Percentiles rank a stretch among this genome's conserved stretches.
Conservation (phyloP, 768 basidiomycete genomes). For the Dentipellis sp. region DNA sequence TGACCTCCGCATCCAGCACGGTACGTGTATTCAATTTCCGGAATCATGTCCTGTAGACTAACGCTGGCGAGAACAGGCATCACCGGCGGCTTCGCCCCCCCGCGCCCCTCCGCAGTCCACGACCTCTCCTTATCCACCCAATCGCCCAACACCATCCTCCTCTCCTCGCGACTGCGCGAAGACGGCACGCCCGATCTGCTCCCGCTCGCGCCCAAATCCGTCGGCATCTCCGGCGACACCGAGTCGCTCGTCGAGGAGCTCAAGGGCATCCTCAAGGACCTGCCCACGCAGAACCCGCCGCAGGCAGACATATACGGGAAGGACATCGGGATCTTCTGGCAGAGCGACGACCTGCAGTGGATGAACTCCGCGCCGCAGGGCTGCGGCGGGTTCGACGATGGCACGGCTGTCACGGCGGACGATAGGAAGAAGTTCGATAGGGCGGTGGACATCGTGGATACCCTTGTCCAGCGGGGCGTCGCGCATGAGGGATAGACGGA, state of each 20-base stretch:
- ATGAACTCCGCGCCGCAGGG: conserved; percentile 52
- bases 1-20: conserved; percentile 52
- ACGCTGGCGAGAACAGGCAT: conserved; percentile 41
- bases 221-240: conserved; percentile 26
- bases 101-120: conserved; percentile 48
- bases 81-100: conserved; percentile 64
- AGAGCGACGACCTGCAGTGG: conserved; percentile 49
- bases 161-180: conserved; percentile 39
- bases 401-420: conserved; percentile 42
- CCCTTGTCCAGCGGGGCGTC: conserved; percentile 27
- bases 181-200: conserved; percentile 36
- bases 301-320: conserved; percentile 65
- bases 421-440: conserved; percentile 60
- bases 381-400: conserved; percentile 42
- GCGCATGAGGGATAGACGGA: neutral
- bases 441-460: conserved; percentile 59
- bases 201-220: conserved; percentile 33
- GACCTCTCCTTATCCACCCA: conserved; percentile 35
- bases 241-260: conserved; percentile 46
- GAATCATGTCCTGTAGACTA: neutral
- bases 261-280: conserved; percentile 42
- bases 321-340: conserved; percentile 56
- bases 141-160: conserved; percentile 27
- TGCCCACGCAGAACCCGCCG: conserved; percentile 47
- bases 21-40: conserved; percentile 22